phyloP scores from a whole-genome alignment of 2,329 filamentous ascomycete species.

The Tolypocladium cylindrosporum region DNA sequence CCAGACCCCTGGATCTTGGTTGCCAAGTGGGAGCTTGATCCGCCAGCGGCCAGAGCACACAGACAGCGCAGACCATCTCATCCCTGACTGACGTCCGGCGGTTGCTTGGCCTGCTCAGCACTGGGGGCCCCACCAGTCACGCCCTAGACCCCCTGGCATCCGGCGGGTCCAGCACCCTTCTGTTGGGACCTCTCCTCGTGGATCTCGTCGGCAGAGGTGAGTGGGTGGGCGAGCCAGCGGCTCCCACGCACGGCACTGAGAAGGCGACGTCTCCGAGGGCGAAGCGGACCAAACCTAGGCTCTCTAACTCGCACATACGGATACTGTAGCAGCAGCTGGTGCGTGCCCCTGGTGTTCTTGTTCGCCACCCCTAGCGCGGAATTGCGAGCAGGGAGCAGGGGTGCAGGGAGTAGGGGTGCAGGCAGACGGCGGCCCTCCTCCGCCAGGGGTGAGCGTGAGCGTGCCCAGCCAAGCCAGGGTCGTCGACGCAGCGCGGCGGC shows the following conservation, averaged over 20 bases:
- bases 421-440: background rate
- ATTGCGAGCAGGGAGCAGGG: background rate
- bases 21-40: background rate
- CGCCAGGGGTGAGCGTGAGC: background rate
- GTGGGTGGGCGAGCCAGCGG: too few relatives aligned
- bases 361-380: background rate
- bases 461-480: background rate
- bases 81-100: background rate
- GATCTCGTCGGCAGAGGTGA: background rate
- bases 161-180: background rate
- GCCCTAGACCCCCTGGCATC: background rate
- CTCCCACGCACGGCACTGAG: too few relatives aligned
- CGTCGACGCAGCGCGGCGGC: too few relatives aligned
- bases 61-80: background rate
- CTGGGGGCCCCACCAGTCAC: background rate
- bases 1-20: background rate
- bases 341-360: background rate
- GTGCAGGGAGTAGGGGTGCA: background rate
- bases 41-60: background rate
- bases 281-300: too few relatives aligned
- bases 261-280: too few relatives aligned
- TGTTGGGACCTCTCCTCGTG: background rate
- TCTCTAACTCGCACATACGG: too few relatives aligned
- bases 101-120: background rate
- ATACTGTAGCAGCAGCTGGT: too few relatives aligned